Percentiles rank a stretch among this genome's conserved stretches.
phyloP scores from a whole-genome alignment of 495 filamentous ascomycete genomes.

The Aspergillus sclerotiicarbonarius region DNA sequence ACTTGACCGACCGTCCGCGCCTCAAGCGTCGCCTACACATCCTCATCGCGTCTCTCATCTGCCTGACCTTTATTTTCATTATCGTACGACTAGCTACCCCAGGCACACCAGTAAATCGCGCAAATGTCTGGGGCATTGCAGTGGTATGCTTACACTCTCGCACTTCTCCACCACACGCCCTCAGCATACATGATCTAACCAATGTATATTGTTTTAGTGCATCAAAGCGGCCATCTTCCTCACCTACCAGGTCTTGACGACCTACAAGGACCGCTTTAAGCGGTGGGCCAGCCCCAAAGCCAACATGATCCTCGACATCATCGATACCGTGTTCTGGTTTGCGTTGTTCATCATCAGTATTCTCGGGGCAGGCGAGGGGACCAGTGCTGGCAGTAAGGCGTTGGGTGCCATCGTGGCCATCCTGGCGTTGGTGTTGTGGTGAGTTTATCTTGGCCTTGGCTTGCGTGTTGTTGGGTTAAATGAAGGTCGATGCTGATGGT shows the following conservation, averaged over 20 bases:
- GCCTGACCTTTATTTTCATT: slow-evolving; percentile 22
- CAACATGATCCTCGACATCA: slow-evolving; percentile 29
- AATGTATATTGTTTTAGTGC: slow-evolving; percentile 17
- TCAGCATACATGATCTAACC: background rate
- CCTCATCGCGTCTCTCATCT: slow-evolving; percentile 15
- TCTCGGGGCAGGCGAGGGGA: slow-evolving; percentile 13
- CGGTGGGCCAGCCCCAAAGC: slow-evolving; percentile 30
- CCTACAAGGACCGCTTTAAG: slow-evolving; percentile 22
- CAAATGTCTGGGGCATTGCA: slow-evolving; percentile 29
- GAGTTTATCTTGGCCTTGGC: slow-evolving; percentile 2
- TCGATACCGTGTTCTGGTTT: slow-evolving; percentile 37
- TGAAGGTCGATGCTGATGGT: background rate
- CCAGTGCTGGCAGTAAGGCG: slow-evolving; percentile 19
- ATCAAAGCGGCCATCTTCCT: slow-evolving; percentile 34
- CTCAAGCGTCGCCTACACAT: slow-evolving; percentile 20
- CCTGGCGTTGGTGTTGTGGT: slow-evolving; percentile 22
- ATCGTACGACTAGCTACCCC: slow-evolving; percentile 23
- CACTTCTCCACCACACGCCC: no score
- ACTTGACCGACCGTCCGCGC: background rate
- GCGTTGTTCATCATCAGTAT: slow-evolving; percentile 26
- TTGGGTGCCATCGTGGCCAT: slow-evolving; percentile 21
- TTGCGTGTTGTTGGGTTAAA: background rate
- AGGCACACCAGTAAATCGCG: slow-evolving; percentile 21
- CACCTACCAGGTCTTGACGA: slow-evolving; percentile 32
- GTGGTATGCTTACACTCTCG: slow-evolving; percentile 17